Base-by-base conservation (phyloP, 306 rosid species). In the Fagus sylvatica region DNA sequence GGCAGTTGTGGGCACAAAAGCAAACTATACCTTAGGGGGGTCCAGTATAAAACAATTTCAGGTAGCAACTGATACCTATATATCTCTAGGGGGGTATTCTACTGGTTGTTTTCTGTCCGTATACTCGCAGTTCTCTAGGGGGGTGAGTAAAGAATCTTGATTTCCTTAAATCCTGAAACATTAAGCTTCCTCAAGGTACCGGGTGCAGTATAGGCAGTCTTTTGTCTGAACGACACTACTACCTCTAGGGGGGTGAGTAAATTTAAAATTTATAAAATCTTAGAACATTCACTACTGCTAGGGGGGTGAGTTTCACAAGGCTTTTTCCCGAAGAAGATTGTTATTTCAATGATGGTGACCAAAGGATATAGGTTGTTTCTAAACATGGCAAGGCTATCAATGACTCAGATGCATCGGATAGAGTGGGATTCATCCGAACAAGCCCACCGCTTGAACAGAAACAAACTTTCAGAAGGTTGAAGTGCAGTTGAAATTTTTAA, bases 121-220 rank as follows among this genome's bases (percentile, higher is more conserved):
- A 60, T 60, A 60, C 10, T 55, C 7, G 13, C 37, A 10, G 40
- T 9, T 60, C 5, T 11, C 67, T 32, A 30, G n/a, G n/a, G n/a
- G n/a, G n/a, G n/a, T n/a, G n/a, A n/a, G n/a, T n/a, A 30, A 30
- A 30, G 40, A 32, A 60, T 33, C 37, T 60, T 10, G 67, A 32
- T n/a, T 60, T 39, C 17, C 37, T 60, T 60, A 9, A 11, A 64
- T 75, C 74, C 53, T 11, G 33, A 60, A 61, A n/a, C n/a, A n/a
- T n/a, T 70, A 66, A 78, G 33, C 67, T 60, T 41, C 53, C 28
- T 8, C 22, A n/a, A n/a, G 15, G 34, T 62, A 16, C 49, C 13
- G 10, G 74, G 59, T 40, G 53, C 75, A 34, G 62, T 79, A 49
- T 16, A 57, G n/a, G n/a, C n/a, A n/a, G n/a, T n/a, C n/a, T n/a